These are phyloP conservation scores for Sporothrix luriei DNA, from an alignment of 2,329 filamentous ascomycete genomes.

Conservation along the genomic window DNA sequence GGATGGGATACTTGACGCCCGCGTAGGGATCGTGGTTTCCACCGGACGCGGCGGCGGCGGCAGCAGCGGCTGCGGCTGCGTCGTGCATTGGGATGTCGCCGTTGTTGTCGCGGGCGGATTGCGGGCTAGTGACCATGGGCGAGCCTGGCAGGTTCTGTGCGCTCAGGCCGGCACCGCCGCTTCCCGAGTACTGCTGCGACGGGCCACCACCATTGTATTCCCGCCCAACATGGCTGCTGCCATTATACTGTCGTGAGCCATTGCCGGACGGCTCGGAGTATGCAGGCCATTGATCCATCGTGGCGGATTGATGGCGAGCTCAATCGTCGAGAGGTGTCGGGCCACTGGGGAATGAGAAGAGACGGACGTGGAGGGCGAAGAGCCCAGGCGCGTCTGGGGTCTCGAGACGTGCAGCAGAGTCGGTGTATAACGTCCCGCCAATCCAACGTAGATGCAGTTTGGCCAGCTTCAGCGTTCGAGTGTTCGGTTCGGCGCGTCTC, in stretches of 20 bases:
- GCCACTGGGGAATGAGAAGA: background rate
- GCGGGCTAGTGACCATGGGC: conserved; percentile 48
- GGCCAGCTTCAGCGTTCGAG: background rate
- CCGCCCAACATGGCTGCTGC: conserved; percentile 42
- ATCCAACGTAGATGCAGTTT: background rate
- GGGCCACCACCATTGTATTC: conserved; percentile 36
- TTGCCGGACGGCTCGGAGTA: conserved; percentile 66
- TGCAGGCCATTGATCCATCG: conserved; percentile 66
- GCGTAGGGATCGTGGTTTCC: conserved; percentile 71
- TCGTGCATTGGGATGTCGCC: conserved; percentile 87
- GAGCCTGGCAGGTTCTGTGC: conserved; percentile 57
- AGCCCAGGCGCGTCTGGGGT: conserved; percentile 17
- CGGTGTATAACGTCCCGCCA: background rate
- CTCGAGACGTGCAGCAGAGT: background rate
- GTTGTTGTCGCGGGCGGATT: conserved; percentile 68
- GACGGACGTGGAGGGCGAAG: conserved; percentile 8
- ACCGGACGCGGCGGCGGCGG: conserved; percentile 9
- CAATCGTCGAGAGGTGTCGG: background rate
- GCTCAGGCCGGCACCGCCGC: conserved; percentile 18
- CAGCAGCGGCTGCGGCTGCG: conserved; percentile 44
- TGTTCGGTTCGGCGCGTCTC: conserved; percentile 13
- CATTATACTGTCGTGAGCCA: conserved; percentile 64
- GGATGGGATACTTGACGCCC: conserved; percentile 81
- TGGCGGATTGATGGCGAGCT: conserved; percentile 16
- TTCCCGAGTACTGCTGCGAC: conserved; percentile 38